Evolutionary conservation across 768 basidiomycete species (phyloP).

Genomic region (Antrodiella citrinella): DNA sequence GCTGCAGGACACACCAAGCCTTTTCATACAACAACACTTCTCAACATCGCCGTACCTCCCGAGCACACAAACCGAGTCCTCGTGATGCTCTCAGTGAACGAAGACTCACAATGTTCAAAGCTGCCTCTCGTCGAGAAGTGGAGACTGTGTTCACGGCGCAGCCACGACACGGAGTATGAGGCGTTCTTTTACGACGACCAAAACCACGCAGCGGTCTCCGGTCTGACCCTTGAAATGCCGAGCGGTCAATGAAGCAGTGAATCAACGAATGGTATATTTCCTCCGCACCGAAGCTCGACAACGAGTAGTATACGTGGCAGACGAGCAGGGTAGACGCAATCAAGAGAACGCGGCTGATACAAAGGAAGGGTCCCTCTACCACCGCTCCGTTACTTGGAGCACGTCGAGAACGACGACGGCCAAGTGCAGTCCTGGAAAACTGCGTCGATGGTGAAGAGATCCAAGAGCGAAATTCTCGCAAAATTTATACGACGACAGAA

Average conservation of each 20-base stretch:
- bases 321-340: background rate
- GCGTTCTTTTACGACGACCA: background rate
- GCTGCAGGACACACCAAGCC: too few relatives aligned
- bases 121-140: too few relatives aligned
- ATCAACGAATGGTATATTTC: conserved; percentile 5
- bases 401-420: conserved; percentile 26
- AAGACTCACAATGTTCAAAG: too few relatives aligned
- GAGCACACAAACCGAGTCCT: too few relatives aligned
- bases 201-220: conserved; percentile 7
- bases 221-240: conserved; percentile 3
- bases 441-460: conserved; percentile 34
- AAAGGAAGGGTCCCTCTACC: conserved; percentile 32
- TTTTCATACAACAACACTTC: too few relatives aligned
- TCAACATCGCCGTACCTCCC: too few relatives aligned
- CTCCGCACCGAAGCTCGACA: conserved; percentile 13
- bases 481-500: conserved; percentile 2
- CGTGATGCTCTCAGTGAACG: too few relatives aligned
- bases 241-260: background rate
- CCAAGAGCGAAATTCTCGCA: background rate
- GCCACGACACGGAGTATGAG: too few relatives aligned
- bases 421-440: conserved; percentile 40
- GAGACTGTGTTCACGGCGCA: too few relatives aligned
- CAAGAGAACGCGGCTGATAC: conserved; percentile 11
- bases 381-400: conserved; percentile 56
- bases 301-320: background rate